These are phyloP conservation scores for Coniochaeta ligniaria DNA, from an alignment of 2,329 filamentous ascomycete genomes.

Conservation along the genomic window DNA sequence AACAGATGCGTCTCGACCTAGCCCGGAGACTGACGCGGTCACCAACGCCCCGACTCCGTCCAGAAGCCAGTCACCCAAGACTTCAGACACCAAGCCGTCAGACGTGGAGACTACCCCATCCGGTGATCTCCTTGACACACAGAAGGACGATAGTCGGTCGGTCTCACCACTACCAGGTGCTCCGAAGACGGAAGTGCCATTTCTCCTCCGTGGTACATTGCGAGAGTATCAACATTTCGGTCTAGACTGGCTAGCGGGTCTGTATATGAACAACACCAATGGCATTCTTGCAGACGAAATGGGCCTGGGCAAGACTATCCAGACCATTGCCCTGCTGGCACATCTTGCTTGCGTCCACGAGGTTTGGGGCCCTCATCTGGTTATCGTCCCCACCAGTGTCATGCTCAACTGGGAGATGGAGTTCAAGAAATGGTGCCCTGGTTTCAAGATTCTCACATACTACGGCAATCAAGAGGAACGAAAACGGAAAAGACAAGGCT, in stretches of 20 bases:
- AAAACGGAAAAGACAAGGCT: conserved; percentile 82
- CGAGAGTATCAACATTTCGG: conserved; percentile 96
- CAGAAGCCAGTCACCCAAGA: conserved; percentile 38
- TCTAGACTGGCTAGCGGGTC: conserved; percentile 90
- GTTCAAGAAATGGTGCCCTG: conserved; percentile 98
- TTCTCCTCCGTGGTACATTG: conserved; percentile 77
- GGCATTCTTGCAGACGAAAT: conserved; percentile 97
- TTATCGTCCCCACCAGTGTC: conserved; percentile 94
- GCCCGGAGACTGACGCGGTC: conserved; percentile 33
- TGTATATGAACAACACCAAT: conserved; percentile 89
- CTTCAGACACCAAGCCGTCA: conserved; percentile 43
- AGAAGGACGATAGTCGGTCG: conserved; percentile 23
- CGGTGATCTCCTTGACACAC: conserved; percentile 24
- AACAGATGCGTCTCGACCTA: conserved; percentile 22
- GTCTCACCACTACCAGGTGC: conserved; percentile 23
- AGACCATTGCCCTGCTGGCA: conserved; percentile 89
- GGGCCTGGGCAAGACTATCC: conserved; percentile 96
- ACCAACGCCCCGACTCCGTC: conserved; percentile 36
- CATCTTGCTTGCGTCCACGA: conserved; percentile 86
- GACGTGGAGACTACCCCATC: conserved; percentile 37
- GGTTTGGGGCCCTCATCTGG: conserved; percentile 92
- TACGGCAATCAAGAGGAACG: conserved; percentile 92
- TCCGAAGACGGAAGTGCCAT: conserved; percentile 67
- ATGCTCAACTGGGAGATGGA: conserved; percentile 99
- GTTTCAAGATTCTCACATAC: conserved; percentile 96